phyloP scores from a whole-genome alignment of 2,329 filamentous ascomycete genomes.

The Trichoderma sp. region DNA sequence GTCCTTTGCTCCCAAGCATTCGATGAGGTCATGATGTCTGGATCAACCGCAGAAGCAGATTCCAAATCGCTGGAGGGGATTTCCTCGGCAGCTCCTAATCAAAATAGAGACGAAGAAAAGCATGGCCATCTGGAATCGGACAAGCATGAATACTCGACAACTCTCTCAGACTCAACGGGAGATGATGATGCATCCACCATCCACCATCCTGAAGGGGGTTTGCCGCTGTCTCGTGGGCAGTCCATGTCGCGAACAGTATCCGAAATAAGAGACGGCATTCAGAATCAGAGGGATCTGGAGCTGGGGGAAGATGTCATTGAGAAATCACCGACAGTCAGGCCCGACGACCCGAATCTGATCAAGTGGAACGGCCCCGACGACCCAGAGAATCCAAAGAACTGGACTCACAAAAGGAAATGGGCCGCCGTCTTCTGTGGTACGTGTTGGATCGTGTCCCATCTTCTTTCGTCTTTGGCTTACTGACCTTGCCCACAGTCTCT shows the following conservation, averaged over 20 bases:
- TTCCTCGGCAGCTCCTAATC: not conserved
- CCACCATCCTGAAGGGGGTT: not conserved
- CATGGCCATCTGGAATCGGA: not conserved
- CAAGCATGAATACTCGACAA: not conserved
- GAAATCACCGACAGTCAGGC: conserved; percentile 23
- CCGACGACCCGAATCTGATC: conserved; percentile 42
- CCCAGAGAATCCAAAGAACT: conserved; percentile 53
- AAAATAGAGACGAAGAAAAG: not conserved
- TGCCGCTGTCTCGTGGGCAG: not conserved
- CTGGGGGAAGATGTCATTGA: conserved; percentile 29
- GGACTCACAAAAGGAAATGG: conserved; percentile 57
- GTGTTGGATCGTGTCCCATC: not conserved
- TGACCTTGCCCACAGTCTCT: conserved; percentile 35
- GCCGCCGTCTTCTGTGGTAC: conserved; percentile 44
- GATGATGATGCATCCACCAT: not conserved
- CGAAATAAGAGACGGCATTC: conserved; percentile 41
- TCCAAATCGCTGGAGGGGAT: not conserved
- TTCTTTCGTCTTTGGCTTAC: not conserved
- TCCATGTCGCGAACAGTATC: conserved; percentile 36
- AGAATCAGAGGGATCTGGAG: conserved; percentile 35
- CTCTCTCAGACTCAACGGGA: not conserved
- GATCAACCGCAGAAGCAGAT: not conserved
- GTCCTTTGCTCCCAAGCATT: not conserved
- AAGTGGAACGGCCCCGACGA: conserved; percentile 54
- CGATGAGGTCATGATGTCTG: not conserved